Base-by-base conservation (phyloP, 73 alveolate genomes). In the Paramecium bursaria region DNA sequence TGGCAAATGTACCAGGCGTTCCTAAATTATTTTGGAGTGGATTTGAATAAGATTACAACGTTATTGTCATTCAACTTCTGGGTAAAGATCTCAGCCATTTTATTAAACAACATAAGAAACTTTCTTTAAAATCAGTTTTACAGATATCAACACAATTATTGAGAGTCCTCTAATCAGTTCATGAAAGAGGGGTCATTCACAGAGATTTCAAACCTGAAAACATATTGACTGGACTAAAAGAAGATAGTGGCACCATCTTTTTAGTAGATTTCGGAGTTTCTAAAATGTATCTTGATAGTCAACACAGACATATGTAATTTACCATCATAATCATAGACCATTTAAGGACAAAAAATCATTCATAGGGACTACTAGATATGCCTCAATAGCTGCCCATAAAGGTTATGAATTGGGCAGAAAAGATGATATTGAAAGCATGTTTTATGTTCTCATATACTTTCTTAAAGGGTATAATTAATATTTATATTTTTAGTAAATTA, bases 341-440 rank as follows among this genome's bases (percentile, higher is more conserved):
- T 39, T 76, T 0, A 76, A 76, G 48, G 80, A 48, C 46, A 74
- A 74, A 22, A 76, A 76, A 52, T 50, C 76, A 0, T 52, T 76
- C 22, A 76, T 52, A 11, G 95, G 95, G 13, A 87, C 95, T 15
- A 91, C 96, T 23, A 73, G 95, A 74, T 91, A 91, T 91, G 96
- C 96, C 10, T 90, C 95, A 6, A 91, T 91, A 29, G 87, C 86
- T 54, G 94, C 96, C 7, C 93, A 88, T 49, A 75, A 86, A 86
- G 96, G 95, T 21, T 26, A 35, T 67, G 96, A 91, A 49, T 92
- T 87, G 39, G 86, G 96, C 46, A 33, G 96, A 52, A 87, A 93
- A 74, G 96, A 91, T 91, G 96, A 91, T 87, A 74, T 91, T 19
- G 96, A 91, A 55, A 35, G 91, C 23, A 76, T 85, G 14, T 88